These are phyloP conservation scores for Sporisorium reilianum DNA, from an alignment of 1,284 basidiomycete species.

Conservation along the genomic window DNA sequence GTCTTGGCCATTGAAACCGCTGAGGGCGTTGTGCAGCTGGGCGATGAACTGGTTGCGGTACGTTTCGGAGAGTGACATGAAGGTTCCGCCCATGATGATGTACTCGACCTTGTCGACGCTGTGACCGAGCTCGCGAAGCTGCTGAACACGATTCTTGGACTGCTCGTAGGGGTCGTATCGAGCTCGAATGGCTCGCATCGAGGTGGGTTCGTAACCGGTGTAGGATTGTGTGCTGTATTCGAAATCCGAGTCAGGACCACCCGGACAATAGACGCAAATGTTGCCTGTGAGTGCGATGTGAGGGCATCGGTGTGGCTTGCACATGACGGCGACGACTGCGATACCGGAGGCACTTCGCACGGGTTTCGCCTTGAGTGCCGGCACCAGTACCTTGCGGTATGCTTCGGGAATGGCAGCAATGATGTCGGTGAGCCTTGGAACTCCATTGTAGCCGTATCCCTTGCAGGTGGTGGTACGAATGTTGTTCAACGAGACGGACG, in stretches of 20 bases:
- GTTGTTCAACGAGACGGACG: slow-evolving; percentile 83
- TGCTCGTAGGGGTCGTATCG: slow-evolving; percentile 99
- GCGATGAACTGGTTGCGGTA: slow-evolving; percentile 94
- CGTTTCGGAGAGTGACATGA: slow-evolving; percentile 98
- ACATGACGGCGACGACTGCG: slow-evolving; percentile 99
- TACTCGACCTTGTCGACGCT: slow-evolving; percentile 99
- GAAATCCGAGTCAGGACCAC: slow-evolving; percentile 98
- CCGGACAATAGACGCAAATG: slow-evolving; percentile 99
- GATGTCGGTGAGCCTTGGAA: slow-evolving; percentile 95
- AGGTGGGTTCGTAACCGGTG: slow-evolving; percentile 96
- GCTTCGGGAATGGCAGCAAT: slow-evolving; percentile 98
- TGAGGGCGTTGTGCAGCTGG: slow-evolving; percentile 95
- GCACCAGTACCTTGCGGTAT: slow-evolving; percentile 89
- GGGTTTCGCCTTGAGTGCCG: slow-evolving; percentile 91
- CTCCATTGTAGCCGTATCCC: slow-evolving; percentile 85
- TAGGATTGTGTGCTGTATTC: slow-evolving; percentile 98
- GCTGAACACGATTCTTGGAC: slow-evolving; percentile 92
- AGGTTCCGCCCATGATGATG: slow-evolving; percentile 99
- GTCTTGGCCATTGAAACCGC: slow-evolving; percentile 88
- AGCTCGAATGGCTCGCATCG: slow-evolving; percentile 97
- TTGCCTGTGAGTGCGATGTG: slow-evolving; percentile 99
- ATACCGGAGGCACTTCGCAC: slow-evolving; percentile 98
- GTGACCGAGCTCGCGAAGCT: slow-evolving; percentile 92
- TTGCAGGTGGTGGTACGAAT: slow-evolving; percentile 89
- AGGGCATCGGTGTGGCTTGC: slow-evolving; percentile 98